phyloP scores from a whole-genome alignment of 768 basidiomycete genomes.

The Trametes maxima region DNA sequence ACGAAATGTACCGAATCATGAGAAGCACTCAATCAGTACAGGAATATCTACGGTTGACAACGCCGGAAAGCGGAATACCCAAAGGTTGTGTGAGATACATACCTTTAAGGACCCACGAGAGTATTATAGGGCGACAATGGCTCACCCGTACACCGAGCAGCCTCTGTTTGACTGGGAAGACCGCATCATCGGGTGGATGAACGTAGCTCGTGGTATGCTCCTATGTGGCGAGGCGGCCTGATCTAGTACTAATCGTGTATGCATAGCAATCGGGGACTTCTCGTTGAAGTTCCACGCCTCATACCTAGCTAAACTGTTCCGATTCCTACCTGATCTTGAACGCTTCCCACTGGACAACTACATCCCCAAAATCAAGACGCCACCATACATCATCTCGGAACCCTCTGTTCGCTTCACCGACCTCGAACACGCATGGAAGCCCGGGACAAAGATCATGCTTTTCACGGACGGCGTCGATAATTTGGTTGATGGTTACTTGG shows the following conservation, averaged over 20 bases:
- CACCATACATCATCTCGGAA: conserved; percentile 9
- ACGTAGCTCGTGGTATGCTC: conserved; percentile 1
- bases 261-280: conserved; percentile 10
- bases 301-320: conserved; percentile 4
- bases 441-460: neutral
- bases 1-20: no score
- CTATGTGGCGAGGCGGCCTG: no score
- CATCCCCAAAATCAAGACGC: conserved; percentile 1
- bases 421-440: conserved; percentile 3
- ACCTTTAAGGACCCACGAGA: no score
- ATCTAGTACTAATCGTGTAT: neutral
- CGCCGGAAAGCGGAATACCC: no score
- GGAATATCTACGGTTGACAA: no score
- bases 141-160: no score
- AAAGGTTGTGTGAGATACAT: no score
- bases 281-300: neutral
- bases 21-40: no score
- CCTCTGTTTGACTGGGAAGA: conserved; percentile 1
- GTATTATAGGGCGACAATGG: no score
- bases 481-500: conserved; percentile 4
- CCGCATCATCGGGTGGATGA: conserved; percentile 4
- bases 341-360: neutral
- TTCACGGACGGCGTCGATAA: conserved; percentile 16
- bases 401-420: conserved; percentile 6
- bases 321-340: neutral